Conservation (phyloP, 176 grass and related monocot species). For the Raddia guianensis region DNA sequence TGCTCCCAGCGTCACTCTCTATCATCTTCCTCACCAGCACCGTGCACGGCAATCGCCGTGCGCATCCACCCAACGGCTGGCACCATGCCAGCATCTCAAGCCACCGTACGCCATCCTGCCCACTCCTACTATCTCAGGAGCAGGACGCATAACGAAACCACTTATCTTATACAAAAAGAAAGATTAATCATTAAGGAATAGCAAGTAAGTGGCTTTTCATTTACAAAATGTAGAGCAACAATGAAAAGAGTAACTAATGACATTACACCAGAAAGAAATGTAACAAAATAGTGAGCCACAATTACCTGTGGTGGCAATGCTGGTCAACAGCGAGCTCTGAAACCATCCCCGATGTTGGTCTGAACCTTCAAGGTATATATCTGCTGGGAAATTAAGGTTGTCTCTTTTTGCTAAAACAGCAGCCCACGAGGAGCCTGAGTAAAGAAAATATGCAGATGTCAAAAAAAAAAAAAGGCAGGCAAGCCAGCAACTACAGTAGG, state of each 20-base stretch:
- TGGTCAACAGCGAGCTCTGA: slow-evolving; percentile 92
- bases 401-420: slow-evolving; percentile 85
- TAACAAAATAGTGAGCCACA: slow-evolving; percentile 14
- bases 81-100: too few species aligned
- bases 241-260: slow-evolving; percentile 6
- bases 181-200: slow-evolving; percentile 17
- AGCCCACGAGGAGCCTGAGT: slow-evolving; percentile 93
- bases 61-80: too few species aligned
- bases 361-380: slow-evolving; percentile 96
- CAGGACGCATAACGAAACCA: too few species aligned
- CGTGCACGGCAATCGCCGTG: too few species aligned
- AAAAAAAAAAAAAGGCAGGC: background rate
- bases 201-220: background rate
- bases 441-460: slow-evolving; percentile 36
- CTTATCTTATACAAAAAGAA: background rate
- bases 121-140: too few species aligned
- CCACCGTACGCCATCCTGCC: too few species aligned
- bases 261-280: slow-evolving; percentile 20
- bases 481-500: background rate
- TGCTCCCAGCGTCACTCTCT: too few species aligned
- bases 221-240: background rate
- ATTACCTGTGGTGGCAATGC: slow-evolving; percentile 95
- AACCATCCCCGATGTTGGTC: slow-evolving; percentile 99
- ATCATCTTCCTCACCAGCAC: too few species aligned
- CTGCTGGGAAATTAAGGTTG: slow-evolving; percentile 74